These are phyloP conservation scores for Puccinia coronata DNA, from an alignment of 1,284 basidiomycete genomes.

Conservation along the genomic window DNA sequence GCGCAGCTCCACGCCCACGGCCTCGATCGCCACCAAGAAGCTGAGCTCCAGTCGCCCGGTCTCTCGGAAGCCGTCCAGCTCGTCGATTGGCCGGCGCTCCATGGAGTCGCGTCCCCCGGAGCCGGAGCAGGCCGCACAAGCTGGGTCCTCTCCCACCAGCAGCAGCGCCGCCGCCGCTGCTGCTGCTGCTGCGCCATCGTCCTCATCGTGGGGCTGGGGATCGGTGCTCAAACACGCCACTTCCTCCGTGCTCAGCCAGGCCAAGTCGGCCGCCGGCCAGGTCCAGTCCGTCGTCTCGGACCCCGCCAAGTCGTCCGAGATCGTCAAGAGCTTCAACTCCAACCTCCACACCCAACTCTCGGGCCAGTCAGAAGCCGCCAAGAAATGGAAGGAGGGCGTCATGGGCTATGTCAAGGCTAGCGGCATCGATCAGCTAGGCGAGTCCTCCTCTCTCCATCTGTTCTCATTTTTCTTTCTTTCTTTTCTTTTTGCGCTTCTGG, in stretches of 20 bases:
- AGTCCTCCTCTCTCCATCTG: not conserved
- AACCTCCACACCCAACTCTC: constrained; percentile 29
- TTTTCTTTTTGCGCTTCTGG: not conserved
- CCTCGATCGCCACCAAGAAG: constrained; percentile 29
- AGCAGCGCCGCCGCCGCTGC: not conserved
- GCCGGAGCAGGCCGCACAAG: not conserved
- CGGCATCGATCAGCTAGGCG: constrained; percentile 46
- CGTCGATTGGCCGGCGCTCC: constrained; percentile 6
- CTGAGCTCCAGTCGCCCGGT: constrained; percentile 24
- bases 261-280: constrained; percentile 41
- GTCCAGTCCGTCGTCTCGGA: constrained; percentile 46
- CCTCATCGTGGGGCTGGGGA: constrained; percentile 44
- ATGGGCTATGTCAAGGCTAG: constrained; percentile 45
- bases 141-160: not conserved
- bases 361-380: constrained; percentile 33
- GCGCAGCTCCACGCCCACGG: constrained; percentile 31
- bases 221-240: constrained; percentile 47
- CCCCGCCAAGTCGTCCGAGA: constrained; percentile 40
- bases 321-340: constrained; percentile 41
- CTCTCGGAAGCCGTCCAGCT: constrained; percentile 39
- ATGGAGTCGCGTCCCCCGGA: not conserved
- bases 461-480: not conserved
- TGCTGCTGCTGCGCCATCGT: too few relatives aligned
- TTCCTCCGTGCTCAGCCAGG: constrained; percentile 42
- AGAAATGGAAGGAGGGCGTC: constrained; percentile 48